These are phyloP conservation scores for Strigomonas culicis DNA, from an alignment of 208 protist species.

Conservation along the genomic window DNA sequence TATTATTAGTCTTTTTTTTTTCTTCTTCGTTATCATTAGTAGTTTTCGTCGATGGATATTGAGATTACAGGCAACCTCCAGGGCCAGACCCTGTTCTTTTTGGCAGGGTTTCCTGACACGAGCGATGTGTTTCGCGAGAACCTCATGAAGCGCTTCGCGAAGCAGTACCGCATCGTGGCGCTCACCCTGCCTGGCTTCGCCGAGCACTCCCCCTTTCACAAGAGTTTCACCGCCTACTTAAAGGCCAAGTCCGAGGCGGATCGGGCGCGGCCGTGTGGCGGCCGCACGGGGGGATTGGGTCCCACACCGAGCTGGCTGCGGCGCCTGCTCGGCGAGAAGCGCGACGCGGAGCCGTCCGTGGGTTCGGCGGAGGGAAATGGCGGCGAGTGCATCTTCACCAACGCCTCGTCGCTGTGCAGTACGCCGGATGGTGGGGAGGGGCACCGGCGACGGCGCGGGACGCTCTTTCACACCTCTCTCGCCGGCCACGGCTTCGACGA, in stretches of 20 bases:
- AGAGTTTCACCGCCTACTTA: slow-evolving; percentile 2
- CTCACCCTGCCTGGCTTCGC: slow-evolving; percentile 67
- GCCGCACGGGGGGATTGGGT: no score
- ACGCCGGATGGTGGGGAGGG: no score
- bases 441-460: neutral
- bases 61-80: slow-evolving; percentile 66
- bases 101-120: slow-evolving; percentile 75
- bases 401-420: no score
- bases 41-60: slow-evolving; percentile 54
- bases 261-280: no score
- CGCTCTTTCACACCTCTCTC: slow-evolving; percentile 12
- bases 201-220: slow-evolving; percentile 37
- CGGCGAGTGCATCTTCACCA: no score
- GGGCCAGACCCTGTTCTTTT: slow-evolving; percentile 62
- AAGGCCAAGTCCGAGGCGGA: no score
- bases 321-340: no score
- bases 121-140: slow-evolving; percentile 73
- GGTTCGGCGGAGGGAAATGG: no score
- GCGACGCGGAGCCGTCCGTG: no score
- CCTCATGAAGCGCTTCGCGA: slow-evolving; percentile 41
- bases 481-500: slow-evolving; percentile 59
- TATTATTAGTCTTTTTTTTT: neutral
- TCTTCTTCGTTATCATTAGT: neutral
- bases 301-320: no score
- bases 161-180: slow-evolving; percentile 61